Evolutionary conservation across 2,329 filamentous ascomycete genomes (phyloP).

Genomic region (Atkinsonella texensis): DNA sequence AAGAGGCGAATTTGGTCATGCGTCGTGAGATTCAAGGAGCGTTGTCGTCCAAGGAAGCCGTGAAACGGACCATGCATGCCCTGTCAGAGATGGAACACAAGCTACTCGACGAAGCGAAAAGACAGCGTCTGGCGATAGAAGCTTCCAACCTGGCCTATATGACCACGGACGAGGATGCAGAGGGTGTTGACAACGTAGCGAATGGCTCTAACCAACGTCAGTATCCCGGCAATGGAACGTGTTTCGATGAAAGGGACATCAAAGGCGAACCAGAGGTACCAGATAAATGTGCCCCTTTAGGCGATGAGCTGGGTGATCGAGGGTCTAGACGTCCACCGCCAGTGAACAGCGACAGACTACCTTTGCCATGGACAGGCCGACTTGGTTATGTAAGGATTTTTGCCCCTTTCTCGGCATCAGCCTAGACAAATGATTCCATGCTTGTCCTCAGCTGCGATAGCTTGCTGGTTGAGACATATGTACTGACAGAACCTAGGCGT

Average conservation of each 20-base stretch:
- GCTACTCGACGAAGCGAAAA: slow-evolving; percentile 30
- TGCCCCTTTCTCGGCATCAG: slow-evolving; percentile 1
- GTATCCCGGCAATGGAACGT: neutral
- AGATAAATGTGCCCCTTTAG: neutral
- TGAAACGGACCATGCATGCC: slow-evolving; percentile 30
- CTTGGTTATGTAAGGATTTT: slow-evolving; percentile 62
- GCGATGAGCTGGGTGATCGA: slow-evolving; percentile 16
- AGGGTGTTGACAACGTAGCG: neutral
- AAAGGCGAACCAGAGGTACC: neutral
- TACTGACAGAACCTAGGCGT: slow-evolving; percentile 43
- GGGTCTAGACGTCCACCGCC: slow-evolving; percentile 51
- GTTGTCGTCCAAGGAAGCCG: slow-evolving; percentile 12
- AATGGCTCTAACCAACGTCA: neutral
- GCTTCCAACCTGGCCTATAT: slow-evolving; percentile 20
- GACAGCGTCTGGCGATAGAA: slow-evolving; percentile 35
- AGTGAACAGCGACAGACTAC: slow-evolving; percentile 71
- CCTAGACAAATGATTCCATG: neutral
- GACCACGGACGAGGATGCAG: neutral
- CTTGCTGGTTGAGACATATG: neutral
- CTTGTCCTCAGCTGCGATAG: neutral
- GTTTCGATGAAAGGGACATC: neutral
- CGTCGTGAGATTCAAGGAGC: neutral
- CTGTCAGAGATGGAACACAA: slow-evolving; percentile 37
- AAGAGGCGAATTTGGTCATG: neutral
- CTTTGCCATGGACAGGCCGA: slow-evolving; percentile 81